Percentiles rank a stretch among this genome's conserved stretches.
Evolutionary conservation across 75 land plant species (phyloP).

Genomic region (Pinus taeda): DNA sequence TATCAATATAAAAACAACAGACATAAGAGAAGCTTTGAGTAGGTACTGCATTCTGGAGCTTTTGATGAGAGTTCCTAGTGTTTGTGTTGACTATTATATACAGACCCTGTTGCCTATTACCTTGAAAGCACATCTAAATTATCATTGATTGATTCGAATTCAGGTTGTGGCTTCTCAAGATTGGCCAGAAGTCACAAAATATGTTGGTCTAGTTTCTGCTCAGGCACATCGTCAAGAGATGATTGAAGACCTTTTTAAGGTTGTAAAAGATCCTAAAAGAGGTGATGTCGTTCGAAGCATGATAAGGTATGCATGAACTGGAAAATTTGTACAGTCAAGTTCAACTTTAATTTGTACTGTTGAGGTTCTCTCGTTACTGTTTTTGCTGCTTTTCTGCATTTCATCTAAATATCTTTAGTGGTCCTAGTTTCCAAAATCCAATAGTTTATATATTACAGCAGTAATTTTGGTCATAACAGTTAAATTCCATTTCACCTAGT

Average conservation of each 20-base stretch:
- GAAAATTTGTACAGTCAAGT: too few species aligned
- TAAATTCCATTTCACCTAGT: too few species aligned
- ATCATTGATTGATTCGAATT: background rate
- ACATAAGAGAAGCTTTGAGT: background rate
- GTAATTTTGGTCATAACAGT: too few species aligned
- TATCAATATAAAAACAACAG: background rate
- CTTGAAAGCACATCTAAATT: background rate
- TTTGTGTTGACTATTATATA: background rate
- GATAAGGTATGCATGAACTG: constrained; percentile 61
- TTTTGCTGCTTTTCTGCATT: too few species aligned
- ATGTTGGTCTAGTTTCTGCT: constrained; percentile 89
- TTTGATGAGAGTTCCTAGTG: background rate
- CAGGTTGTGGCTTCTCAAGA: constrained; percentile 99
- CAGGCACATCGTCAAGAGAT: constrained; percentile 95
- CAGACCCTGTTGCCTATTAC: background rate
- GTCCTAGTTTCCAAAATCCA: too few species aligned
- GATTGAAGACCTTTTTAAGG: constrained; percentile 84
- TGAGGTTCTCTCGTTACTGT: too few species aligned
- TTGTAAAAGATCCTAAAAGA: constrained; percentile 73
- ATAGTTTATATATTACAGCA: too few species aligned
- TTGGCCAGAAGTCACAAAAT: constrained; percentile 93
- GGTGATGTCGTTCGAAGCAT: constrained; percentile 76
- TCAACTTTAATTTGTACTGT: too few species aligned
- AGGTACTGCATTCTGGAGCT: constrained; percentile 1
- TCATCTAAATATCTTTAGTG: too few species aligned